These are phyloP conservation scores for Cryptococcus jaspeensis DNA, from an alignment of 1,284 basidiomycete genomes.

Conservation along the genomic window DNA sequence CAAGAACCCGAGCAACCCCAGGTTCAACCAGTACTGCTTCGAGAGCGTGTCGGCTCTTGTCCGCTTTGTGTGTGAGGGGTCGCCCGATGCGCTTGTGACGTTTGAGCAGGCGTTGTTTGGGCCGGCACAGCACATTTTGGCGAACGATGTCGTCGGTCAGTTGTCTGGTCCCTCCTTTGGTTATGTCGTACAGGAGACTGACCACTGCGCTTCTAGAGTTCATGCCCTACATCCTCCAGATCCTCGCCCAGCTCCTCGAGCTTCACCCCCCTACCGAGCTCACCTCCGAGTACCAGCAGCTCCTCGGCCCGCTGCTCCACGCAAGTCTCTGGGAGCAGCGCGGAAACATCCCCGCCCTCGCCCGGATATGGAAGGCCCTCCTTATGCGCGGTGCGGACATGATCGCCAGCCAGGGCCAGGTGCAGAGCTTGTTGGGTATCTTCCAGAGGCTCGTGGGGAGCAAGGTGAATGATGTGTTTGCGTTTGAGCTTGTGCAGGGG, in stretches of 20 bases:
- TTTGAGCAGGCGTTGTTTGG: conserved; percentile 85
- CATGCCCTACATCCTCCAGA: conserved; percentile 95
- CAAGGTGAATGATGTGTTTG: conserved; percentile 85
- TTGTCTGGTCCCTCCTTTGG: conserved; percentile 9
- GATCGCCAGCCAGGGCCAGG: conserved; percentile 72
- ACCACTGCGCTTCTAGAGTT: conserved; percentile 65
- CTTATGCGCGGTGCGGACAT: conserved; percentile 66
- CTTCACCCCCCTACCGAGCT: conserved; percentile 63
- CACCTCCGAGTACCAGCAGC: conserved; percentile 72
- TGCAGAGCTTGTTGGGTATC: conserved; percentile 80
- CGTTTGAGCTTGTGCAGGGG: conserved; percentile 82
- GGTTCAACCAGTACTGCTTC: conserved; percentile 96
- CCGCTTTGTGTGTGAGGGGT: conserved; percentile 78
- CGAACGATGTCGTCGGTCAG: conserved; percentile 87
- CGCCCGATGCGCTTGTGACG: conserved; percentile 62
- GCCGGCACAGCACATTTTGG: conserved; percentile 83
- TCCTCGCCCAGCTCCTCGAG: conserved; percentile 93
- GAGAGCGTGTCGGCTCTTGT: conserved; percentile 91
- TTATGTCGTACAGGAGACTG: not conserved
- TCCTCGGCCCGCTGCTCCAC: conserved; percentile 81
- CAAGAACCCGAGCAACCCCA: conserved; percentile 95
- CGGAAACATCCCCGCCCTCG: conserved; percentile 93
- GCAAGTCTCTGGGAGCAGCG: conserved; percentile 90
- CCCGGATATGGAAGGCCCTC: conserved; percentile 83
- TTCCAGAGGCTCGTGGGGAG: conserved; percentile 88